Conservation (phyloP, 1,139 yeast species). For the Yamadazyma diddensiae region DNA sequence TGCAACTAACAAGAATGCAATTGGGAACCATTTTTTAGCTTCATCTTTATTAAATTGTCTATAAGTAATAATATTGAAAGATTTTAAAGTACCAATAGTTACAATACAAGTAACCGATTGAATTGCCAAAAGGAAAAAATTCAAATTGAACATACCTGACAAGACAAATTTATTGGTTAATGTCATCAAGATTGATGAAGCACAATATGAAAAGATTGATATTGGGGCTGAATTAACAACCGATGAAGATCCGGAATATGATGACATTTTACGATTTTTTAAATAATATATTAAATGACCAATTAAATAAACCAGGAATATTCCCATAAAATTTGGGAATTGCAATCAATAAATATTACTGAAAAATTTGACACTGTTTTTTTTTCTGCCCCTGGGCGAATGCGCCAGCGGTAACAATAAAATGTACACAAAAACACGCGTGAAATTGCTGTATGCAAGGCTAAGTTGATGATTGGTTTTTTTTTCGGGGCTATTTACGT, state of each 20-base stretch:
- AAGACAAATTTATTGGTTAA: conserved; percentile 94
- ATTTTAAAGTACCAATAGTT: conserved; percentile 69
- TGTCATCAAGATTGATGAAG: conserved; percentile 95
- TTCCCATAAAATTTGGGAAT: conserved; percentile 29
- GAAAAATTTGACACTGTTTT: conserved; percentile 5
- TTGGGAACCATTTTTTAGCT: conserved; percentile 94
- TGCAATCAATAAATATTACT: not conserved
- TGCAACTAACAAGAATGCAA: conserved; percentile 79
- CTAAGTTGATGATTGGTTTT: too few species aligned
- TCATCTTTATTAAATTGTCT: conserved; percentile 83
- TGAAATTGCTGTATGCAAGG: too few species aligned
- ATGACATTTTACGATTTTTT: conserved; percentile 26
- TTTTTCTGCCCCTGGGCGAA: conserved; percentile 7
- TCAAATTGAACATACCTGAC: conserved; percentile 83
- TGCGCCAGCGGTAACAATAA: conserved; percentile 1
- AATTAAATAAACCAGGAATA: conserved; percentile 38
- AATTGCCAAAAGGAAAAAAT: conserved; percentile 79
- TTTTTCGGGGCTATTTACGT: too few species aligned
- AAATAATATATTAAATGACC: conserved; percentile 35
- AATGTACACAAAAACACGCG: conserved; percentile 4
- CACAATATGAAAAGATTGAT: conserved; percentile 84
- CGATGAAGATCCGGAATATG: conserved; percentile 27
- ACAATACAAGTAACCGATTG: conserved; percentile 80
- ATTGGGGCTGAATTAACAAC: conserved; percentile 80
- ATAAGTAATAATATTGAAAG: conserved; percentile 74